phyloP scores from a whole-genome alignment of 129 eudicot genomes.

The Escallonia rubra region DNA sequence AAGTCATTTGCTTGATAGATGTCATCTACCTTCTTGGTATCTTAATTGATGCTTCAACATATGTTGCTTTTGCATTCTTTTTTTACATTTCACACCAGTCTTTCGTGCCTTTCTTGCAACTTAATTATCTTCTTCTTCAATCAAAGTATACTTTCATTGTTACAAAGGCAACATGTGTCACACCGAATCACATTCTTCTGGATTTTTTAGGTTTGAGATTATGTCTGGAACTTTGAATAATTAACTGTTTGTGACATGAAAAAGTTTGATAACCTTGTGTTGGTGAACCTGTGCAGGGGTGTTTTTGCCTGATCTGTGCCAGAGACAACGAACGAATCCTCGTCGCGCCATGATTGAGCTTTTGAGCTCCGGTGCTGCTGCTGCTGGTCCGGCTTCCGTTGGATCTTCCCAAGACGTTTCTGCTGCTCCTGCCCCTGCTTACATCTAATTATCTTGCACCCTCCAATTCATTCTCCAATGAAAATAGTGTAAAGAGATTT shows the following conservation, averaged over 20 bases:
- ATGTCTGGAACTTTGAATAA: no score
- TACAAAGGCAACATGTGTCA: background rate
- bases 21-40: no score
- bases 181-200: background rate
- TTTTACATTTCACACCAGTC: background rate
- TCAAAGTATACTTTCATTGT: constrained; percentile 3
- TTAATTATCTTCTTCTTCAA: constrained; percentile 6
- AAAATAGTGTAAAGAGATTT: background rate
- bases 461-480: background rate
- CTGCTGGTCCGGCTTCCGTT: constrained; percentile 31
- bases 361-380: constrained; percentile 66
- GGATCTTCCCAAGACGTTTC: constrained; percentile 12
- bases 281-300: constrained; percentile 42
- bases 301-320: constrained; percentile 57
- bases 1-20: no score
- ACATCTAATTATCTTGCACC: constrained; percentile 12
- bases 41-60: no score
- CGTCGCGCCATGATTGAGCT: constrained; percentile 83
- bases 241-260: no score
- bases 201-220: no score
- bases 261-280: background rate
- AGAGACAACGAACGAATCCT: constrained; percentile 57
- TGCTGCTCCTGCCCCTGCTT: constrained; percentile 44
- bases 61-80: background rate
- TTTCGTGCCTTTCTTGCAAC: background rate